Percentiles rank a stretch among this genome's conserved stretches.
These are phyloP conservation scores for Candida buenavistaensis DNA, from an alignment of 1,139 yeast genomes.

Conservation along the genomic window DNA sequence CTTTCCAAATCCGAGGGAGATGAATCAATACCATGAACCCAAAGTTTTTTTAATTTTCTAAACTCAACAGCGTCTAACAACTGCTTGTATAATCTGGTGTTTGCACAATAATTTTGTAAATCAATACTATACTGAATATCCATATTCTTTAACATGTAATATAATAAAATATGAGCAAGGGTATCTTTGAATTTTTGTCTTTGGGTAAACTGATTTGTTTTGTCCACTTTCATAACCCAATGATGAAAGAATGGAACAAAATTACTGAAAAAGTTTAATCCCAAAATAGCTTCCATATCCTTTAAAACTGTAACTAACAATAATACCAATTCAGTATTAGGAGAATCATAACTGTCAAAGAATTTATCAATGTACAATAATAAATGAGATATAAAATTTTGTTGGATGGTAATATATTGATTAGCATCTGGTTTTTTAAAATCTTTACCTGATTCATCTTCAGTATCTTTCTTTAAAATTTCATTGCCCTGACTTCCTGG, in stretches of 20 bases:
- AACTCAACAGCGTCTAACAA: constrained; percentile 29
- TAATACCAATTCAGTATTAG: constrained; percentile 22
- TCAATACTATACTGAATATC: constrained; percentile 31
- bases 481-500: constrained; percentile 10
- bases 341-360: constrained; percentile 24
- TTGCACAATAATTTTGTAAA: constrained; percentile 25
- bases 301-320: constrained; percentile 28
- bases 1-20: constrained; percentile 20
- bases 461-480: constrained; percentile 17
- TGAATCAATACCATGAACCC: constrained; percentile 31
- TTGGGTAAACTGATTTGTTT: constrained; percentile 16
- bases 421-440: constrained; percentile 37
- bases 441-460: constrained; percentile 15
- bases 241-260: constrained; percentile 49
- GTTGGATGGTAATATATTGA: constrained; percentile 36
- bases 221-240: constrained; percentile 36
- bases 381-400: constrained; percentile 37
- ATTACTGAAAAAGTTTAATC: constrained; percentile 47
- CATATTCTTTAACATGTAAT: constrained; percentile 24
- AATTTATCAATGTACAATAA: constrained; percentile 36
- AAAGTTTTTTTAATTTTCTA: constrained; percentile 27
- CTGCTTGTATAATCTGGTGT: constrained; percentile 25
- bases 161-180: constrained; percentile 33
- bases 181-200: constrained; percentile 30
- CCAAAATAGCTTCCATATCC: constrained; percentile 34